These are phyloP conservation scores for Lolium perenne DNA, from an alignment of 176 grass and related monocot genomes.

Conservation along the genomic window DNA sequence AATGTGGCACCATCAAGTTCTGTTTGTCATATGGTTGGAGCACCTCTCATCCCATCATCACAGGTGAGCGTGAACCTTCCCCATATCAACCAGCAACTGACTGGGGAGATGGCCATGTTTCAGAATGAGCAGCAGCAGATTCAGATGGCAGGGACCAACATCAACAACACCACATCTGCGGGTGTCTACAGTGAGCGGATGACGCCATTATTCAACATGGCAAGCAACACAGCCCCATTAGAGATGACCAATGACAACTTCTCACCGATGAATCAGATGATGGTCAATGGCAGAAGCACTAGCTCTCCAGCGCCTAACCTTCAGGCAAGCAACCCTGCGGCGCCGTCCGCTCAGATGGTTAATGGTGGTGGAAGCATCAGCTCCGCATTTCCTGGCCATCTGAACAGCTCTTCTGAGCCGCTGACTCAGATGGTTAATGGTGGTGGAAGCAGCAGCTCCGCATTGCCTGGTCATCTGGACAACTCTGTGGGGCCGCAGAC, in stretches of 20 bases:
- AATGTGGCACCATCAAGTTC: neutral
- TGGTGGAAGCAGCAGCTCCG: no score
- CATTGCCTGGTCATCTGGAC: conserved; percentile 1
- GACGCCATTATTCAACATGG: conserved; percentile 2
- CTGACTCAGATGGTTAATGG: no score
- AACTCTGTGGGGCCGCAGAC: neutral
- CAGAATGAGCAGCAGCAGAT: conserved; percentile 16
- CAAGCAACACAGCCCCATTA: neutral
- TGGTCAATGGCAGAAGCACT: conserved; percentile 27
- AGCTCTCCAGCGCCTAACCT: neutral
- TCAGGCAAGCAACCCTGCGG: neutral
- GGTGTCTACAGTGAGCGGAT: neutral
- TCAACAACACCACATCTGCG: neutral
- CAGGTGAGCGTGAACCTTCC: no score
- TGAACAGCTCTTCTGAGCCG: no score
- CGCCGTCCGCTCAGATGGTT: neutral
- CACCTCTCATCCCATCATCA: no score
- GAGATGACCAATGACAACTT: conserved; percentile 14
- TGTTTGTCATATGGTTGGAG: neutral
- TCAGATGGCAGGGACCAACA: neutral
- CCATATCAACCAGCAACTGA: neutral
- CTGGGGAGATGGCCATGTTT: neutral
- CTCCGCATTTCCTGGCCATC: no score
- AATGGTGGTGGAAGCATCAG: neutral
- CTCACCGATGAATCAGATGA: neutral